These are phyloP conservation scores for Saccharomyces hybrid DNA, from an alignment of 1,139 yeast species.

Conservation along the genomic window DNA sequence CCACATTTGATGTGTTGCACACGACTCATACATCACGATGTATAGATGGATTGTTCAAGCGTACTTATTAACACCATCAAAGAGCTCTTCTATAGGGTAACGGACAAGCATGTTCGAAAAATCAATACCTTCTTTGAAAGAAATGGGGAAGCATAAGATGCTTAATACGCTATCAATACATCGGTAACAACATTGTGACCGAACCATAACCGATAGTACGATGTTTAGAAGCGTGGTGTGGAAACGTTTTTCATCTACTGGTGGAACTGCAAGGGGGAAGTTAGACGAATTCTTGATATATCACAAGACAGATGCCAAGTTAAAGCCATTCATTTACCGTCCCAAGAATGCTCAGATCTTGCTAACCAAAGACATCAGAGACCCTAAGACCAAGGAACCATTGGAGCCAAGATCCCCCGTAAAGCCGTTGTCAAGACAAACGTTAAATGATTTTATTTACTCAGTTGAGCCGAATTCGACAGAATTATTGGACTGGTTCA, in stretches of 20 bases:
- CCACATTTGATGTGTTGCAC: neutral
- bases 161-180: neutral
- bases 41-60: neutral
- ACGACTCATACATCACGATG: no score
- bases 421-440: slow-evolving; percentile 32
- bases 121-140: neutral
- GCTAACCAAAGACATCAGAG: slow-evolving; percentile 49
- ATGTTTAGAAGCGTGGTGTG: neutral
- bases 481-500: slow-evolving; percentile 31
- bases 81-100: neutral
- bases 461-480: slow-evolving; percentile 27
- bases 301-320: slow-evolving; percentile 15
- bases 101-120: neutral
- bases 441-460: slow-evolving; percentile 31
- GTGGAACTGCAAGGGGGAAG: slow-evolving; percentile 8
- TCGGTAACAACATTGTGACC: neutral
- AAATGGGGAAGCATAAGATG: neutral
- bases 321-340: slow-evolving; percentile 39
- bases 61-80: no score
- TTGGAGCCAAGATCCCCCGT: slow-evolving; percentile 34
- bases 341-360: slow-evolving; percentile 42
- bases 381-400: slow-evolving; percentile 35
- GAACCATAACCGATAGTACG: neutral
- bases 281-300: slow-evolving; percentile 21
- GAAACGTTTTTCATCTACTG: slow-evolving; percentile 11